Evolutionary conservation across 2,329 filamentous ascomycete species (phyloP).

Genomic region (Lachnellula cervina): DNA sequence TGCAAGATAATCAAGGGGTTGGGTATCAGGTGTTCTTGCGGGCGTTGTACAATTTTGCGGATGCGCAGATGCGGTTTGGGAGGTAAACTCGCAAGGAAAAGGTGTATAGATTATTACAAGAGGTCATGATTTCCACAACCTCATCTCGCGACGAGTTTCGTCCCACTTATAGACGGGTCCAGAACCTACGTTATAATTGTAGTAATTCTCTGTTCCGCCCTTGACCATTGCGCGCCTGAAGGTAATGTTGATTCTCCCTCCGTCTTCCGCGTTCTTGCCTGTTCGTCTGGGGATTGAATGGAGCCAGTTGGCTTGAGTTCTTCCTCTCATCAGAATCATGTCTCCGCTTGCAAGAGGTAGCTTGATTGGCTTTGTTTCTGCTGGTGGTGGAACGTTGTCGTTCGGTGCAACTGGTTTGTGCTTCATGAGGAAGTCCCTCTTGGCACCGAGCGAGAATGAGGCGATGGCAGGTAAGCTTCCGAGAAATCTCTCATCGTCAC

Average conservation of each 20-base stretch:
- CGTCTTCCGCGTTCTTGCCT: conserved; percentile 56
- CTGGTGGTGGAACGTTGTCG: conserved; percentile 21
- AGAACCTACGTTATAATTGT: conserved; percentile 73
- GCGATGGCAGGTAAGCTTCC: conserved; percentile 67
- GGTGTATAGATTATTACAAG: not conserved
- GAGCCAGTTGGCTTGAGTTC: conserved; percentile 71
- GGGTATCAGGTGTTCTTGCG: conserved; percentile 92
- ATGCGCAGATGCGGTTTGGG: conserved; percentile 76
- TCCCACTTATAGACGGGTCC: conserved; percentile 69
- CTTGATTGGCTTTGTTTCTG: conserved; percentile 42
- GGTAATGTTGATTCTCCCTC: conserved; percentile 71
- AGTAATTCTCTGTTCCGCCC: conserved; percentile 76
- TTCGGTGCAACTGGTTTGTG: conserved; percentile 57
- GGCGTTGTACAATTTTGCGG: conserved; percentile 77
- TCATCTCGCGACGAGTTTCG: conserved; percentile 42
- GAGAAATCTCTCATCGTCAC: conserved; percentile 74
- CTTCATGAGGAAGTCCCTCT: conserved; percentile 72
- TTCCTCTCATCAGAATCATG: conserved; percentile 73
- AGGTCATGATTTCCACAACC: conserved; percentile 21
- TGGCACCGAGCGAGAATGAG: conserved; percentile 67
- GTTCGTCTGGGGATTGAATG: conserved; percentile 74
- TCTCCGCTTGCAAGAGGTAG: conserved; percentile 60
- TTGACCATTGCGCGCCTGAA: conserved; percentile 67
- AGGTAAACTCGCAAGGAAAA: conserved; percentile 18
- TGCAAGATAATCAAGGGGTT: conserved; percentile 73